These are phyloP conservation scores for Microcyclosporella mali DNA, from an alignment of 2,329 filamentous ascomycete species.

Conservation along the genomic window DNA sequence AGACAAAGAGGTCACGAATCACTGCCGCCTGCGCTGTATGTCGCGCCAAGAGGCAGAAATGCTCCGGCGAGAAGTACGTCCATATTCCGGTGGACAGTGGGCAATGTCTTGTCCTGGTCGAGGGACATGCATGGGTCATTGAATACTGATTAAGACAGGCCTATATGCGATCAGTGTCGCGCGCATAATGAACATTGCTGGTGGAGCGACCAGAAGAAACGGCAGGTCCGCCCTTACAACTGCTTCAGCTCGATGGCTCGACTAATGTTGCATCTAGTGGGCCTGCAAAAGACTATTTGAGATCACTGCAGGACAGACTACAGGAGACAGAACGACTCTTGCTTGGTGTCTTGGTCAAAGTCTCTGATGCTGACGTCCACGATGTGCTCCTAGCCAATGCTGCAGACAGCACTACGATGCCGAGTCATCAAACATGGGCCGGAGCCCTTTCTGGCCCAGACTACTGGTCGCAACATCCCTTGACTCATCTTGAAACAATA, in stretches of 20 bases:
- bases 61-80: conserved; percentile 15
- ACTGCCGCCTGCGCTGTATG: conserved; percentile 21
- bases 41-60: conserved; percentile 20
- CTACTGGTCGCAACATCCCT: conserved; percentile 15
- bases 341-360: conserved; percentile 10
- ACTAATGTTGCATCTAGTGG: no score
- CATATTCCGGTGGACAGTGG: no score
- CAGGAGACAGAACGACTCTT: conserved; percentile 19
- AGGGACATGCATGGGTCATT: no score
- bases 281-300: conserved; percentile 20
- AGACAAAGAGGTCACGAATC: conserved; percentile 17
- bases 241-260: no score
- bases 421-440: conserved; percentile 19
- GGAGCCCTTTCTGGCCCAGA: conserved; percentile 16
- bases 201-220: conserved; percentile 23
- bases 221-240: no score
- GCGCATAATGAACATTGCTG: conserved; percentile 21
- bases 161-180: conserved; percentile 18
- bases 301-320: conserved; percentile 19
- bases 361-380: conserved; percentile 10
- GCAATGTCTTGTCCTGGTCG: no score
- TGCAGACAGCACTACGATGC: conserved; percentile 1
- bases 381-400: conserved; percentile 10
- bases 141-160: conserved; percentile 9
- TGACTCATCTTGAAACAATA: conserved; percentile 13